Base-by-base conservation (phyloP, 345 rosid genomes). In the Hibiscus mutabilis region DNA sequence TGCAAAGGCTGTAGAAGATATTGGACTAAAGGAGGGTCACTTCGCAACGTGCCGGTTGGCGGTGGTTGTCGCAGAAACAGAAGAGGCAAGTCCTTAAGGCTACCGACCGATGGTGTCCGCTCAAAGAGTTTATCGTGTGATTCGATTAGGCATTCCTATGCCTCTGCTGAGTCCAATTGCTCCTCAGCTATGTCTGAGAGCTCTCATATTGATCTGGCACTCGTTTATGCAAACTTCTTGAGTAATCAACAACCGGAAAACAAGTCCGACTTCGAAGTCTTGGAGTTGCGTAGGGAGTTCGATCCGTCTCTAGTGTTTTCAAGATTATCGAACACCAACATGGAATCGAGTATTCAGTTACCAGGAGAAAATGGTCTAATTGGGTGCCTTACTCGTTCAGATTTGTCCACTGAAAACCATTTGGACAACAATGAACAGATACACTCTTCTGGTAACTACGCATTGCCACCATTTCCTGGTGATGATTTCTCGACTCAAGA, bases 1-100 rank as follows among this genome's bases (percentile, higher is more conserved):
- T 88, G 89, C 79, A 88, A 88, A 60, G 88, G 84, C 65, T 88
- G 89, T 42, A 69, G 89, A 67, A 78, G 92, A 73, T 86, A 88
- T 49, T 88, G 92, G 92, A 88, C 92, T 29, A 84, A 81, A 78
- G 89, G 89, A 0, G 89, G 92, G 9, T 84, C 89, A 4, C 81
- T 86, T 4, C 24, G 89, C 60, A 88, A 84, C 37, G 84, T 88
- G 8, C 92, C 92, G 0, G 74, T 88, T 0, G 92, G 92, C 0
- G 89, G 92, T 0, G 89, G 88, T 21, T 86, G 89, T 68, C 71
- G 92, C 74, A 86, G 84, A 57, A 86, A 74, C 75, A 73, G 89
- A 46, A 74, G 88, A 64, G 77, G 79, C 3, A 87, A 81, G 79
- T 71, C 86, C 15, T 61, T 69, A 16, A 78, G 82, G 72, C 33